Evolutionary conservation across 371 early-diverging fungal species (phyloP), one percentile per base, ranked within the genome.

Genomic region (Apophysomyces variabilis): DNA sequence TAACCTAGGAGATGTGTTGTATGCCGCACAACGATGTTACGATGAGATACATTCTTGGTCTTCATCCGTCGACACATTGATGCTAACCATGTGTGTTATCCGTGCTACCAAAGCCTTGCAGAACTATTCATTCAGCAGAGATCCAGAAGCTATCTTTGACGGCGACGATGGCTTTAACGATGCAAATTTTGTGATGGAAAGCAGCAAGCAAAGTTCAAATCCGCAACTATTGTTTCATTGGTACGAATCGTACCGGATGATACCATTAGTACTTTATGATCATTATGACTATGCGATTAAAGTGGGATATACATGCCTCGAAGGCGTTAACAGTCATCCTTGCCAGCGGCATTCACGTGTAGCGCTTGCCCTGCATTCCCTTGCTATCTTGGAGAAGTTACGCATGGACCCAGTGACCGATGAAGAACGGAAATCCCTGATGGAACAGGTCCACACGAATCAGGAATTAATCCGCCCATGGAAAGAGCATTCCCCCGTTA

Each of bases 81-180:
- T 75, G 68, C 58, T 73, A 32, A 68, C 75, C 35, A 74, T 77
- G 81, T 47, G 66, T 57, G 41, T 85, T 57, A 75, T 83, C 11
- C 77, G 70, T 32, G 75, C 69, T 1, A 62, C 70, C 58, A 77
- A 77, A 54, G 72, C 82, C 8, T 44, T 82, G 1, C 77, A 79
- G 39, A 79, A 79, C 11, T 69, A 79, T 43, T 77, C 82, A 0
- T 77, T 63, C 38, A 66, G 50, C 12, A 38, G 66, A 7, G 61
- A 65, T 12, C 57, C 78, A 0, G 50, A 70, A 3, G 61, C 63
- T 6, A 69, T 82, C 1, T 77, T 79, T 70, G 73, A 82, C 36
- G 77, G 78, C 7, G 78, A 82, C 43, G 82, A 82, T 66, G 79
- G 77, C 1, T 82, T 77, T 35, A 75, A 71, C 56, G 82, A 82